Evolutionary conservation across 2,329 filamentous ascomycete genomes (phyloP), one percentile per base, ranked within the genome.

Genomic region (Ophiostoma sp.): DNA sequence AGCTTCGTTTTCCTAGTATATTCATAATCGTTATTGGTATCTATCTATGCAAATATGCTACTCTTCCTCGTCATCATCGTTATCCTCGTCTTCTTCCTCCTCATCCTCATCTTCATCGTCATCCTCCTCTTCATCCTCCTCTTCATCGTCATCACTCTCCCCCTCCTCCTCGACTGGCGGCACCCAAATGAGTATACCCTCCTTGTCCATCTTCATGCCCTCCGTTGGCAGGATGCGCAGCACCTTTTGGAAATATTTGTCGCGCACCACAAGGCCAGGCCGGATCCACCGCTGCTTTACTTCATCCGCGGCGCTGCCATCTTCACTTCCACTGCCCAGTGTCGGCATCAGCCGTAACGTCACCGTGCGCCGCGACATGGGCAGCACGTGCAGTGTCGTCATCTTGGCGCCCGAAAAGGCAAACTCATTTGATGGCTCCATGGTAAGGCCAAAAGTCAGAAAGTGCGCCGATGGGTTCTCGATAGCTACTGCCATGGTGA

Each of bases 391-490:
- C 66, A 97, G 74, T 1, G 89, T 89, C 12, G 87, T 88, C 72
- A 90, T 84, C 79, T 98, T 98, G 1, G 91, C 83, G 0, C 95
- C 95, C 7, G 91, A 93, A 77, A 99, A 98, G 0, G 93, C 94
- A 78, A 98, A 98, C 67, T 92, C 86, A 72, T 96, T 92, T 76
- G 87, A 94, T 2, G 93, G 90, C 73, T 99, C 94, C 93, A 99
- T 96, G 40, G 84, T 87, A 65, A 98, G 78, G 42, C 91, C 93
- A 78, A 99, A 99, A 0, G 93, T 97, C 65, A 99, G 85, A 78
- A 97, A 96, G 77, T 99, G 95, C 76, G 88, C 90, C 0, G 94
- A 97, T 0, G 93, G 91, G 76, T 99, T 99, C 79, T 99, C 95
- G 68, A 99, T 87, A 3, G 87, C 92, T 75, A 86, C 76, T 58